Evolutionary conservation across 768 basidiomycete species (phyloP), one percentile per base, ranked within the genome.

Genomic region (Galerina marginata): DNA sequence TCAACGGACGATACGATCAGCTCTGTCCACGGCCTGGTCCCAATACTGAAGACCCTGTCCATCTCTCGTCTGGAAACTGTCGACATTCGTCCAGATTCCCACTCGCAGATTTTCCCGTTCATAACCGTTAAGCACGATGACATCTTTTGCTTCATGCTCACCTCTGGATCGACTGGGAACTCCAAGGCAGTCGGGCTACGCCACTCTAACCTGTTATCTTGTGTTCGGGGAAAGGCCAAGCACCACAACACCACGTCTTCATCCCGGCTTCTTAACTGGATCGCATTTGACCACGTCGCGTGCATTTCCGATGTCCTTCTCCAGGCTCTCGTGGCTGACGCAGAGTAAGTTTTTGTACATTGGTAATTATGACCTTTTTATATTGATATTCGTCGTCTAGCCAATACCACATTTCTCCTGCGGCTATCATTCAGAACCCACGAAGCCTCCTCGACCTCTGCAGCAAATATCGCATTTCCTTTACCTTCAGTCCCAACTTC

Each of bases 401-500:
- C 4, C 38, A 54, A 25, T 54, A 54, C 26, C 52, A 54, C 10
- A 39, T 54, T 20, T 40, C 23, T 10, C 52, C 52, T 42, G 10
- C 52, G 6, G 38, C 52, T 2, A 42, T 54, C 11, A 54, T 54
- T 26, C 38, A 7, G 3, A 39, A 54, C n/a, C 52, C 52, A 33
- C n/a, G 52, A 20, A 40, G 29, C 39, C 52, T 54, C 14, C 52
- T 54, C 0, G 52, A 54, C 38, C 42, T 16, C 38, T 42, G 52
- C 23, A 40, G 20, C 36, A 54, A 16, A 23, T 54, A 54, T 20
- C 52, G 23, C 15, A 23, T 54, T 3, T 25, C 52, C 6, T 39
- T 42, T 38, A 54, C 52, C 2, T 54, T 54, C 15, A 54, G 52
- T 12, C 52, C 52, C n/a, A 54, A 54, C 38, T 54, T 54, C n/a